A percentile compares a stretch with the other conserved stretches of the same genome.
Evolutionary conservation across 2,329 filamentous ascomycete genomes (phyloP).

Genomic region (Beauveria bassiana): DNA sequence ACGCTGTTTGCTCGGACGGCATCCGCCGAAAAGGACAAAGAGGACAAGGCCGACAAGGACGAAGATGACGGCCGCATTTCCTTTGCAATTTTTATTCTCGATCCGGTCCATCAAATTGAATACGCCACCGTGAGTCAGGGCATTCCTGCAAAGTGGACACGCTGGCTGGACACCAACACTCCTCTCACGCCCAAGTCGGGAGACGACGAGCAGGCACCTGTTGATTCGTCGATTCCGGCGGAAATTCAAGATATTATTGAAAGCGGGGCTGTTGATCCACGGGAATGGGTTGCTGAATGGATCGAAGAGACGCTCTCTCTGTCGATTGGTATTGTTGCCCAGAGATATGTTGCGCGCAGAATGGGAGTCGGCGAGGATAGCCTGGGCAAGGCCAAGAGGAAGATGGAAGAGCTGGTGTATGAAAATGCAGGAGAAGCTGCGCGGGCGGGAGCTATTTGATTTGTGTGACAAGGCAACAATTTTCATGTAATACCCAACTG

Average conservation of each 20-base stretch:
- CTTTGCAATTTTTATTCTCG: slow-evolving; percentile 74
- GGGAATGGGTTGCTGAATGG: slow-evolving; percentile 98
- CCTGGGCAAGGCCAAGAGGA: slow-evolving; percentile 54
- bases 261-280: slow-evolving; percentile 69
- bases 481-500: not conserved
- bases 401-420: slow-evolving; percentile 46
- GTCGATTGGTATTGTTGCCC: slow-evolving; percentile 76
- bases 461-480: not conserved
- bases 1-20: slow-evolving; percentile 60
- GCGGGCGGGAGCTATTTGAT: slow-evolving; percentile 46
- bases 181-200: slow-evolving; percentile 46
- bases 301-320: slow-evolving; percentile 79
- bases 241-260: slow-evolving; percentile 83
- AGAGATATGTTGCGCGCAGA: slow-evolving; percentile 85
- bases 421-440: slow-evolving; percentile 53
- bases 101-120: slow-evolving; percentile 85
- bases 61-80: slow-evolving; percentile 55
- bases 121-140: slow-evolving; percentile 78
- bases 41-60: slow-evolving; percentile 42
- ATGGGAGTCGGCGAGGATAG: slow-evolving; percentile 91
- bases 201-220: slow-evolving; percentile 34
- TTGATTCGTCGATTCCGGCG: slow-evolving; percentile 50
- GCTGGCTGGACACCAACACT: slow-evolving; percentile 79
- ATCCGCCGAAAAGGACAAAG: slow-evolving; percentile 46
- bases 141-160: slow-evolving; percentile 77